Conservation (phyloP, 371 early-diverging fungal genomes). For the Rhizopus stolonifer region DNA sequence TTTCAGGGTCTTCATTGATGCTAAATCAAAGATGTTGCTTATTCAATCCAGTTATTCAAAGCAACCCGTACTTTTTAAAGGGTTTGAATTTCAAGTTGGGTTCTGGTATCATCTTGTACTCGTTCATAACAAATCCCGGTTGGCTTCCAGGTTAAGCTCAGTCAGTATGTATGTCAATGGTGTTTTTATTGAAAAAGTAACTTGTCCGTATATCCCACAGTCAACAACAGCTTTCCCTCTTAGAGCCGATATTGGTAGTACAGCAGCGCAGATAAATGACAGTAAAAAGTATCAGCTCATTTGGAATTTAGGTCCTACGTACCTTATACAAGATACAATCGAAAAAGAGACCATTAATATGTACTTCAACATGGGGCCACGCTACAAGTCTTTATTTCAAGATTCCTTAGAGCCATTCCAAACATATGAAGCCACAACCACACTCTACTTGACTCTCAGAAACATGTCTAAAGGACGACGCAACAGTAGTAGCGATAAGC, state of each 20-base stretch:
- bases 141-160: slow-evolving; percentile 53
- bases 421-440: slow-evolving; percentile 65
- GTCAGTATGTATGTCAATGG: slow-evolving; percentile 70
- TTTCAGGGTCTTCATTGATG: slow-evolving; percentile 46
- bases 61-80: slow-evolving; percentile 47
- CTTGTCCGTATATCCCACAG: slow-evolving; percentile 59
- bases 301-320: slow-evolving; percentile 72
- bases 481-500: slow-evolving; percentile 29
- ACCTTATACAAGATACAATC: slow-evolving; percentile 60
- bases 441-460: slow-evolving; percentile 54
- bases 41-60: slow-evolving; percentile 53
- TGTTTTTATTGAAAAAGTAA: slow-evolving; percentile 52
- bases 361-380: slow-evolving; percentile 64
- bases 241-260: slow-evolving; percentile 39
- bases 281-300: slow-evolving; percentile 28
- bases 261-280: slow-evolving; percentile 7
- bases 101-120: slow-evolving; percentile 74
- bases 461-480: slow-evolving; percentile 35
- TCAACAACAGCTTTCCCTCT: slow-evolving; percentile 37
- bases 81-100: slow-evolving; percentile 56
- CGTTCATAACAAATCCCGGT: slow-evolving; percentile 65
- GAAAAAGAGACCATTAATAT: slow-evolving; percentile 61
- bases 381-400: slow-evolving; percentile 68
- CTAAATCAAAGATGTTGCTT: slow-evolving; percentile 45
- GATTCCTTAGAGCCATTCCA: slow-evolving; percentile 68